phyloP scores from a whole-genome alignment of 768 basidiomycete genomes.

The Guyanaporus albipodus region DNA sequence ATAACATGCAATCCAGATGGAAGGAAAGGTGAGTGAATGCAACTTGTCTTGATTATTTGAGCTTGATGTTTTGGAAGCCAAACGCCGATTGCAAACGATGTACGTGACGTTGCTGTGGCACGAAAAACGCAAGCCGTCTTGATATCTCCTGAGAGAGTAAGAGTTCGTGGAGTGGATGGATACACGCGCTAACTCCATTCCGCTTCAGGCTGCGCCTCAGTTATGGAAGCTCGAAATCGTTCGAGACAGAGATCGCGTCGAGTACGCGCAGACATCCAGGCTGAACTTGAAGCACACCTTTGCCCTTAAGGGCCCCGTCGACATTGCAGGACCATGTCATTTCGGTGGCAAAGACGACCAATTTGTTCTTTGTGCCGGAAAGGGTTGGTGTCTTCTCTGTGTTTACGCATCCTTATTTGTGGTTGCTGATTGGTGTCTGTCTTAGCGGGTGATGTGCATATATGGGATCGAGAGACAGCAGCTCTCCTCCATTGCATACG shows the following conservation, averaged over 20 bases:
- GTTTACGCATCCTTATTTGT: background rate
- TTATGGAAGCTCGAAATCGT: slow-evolving; percentile 69
- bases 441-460: slow-evolving; percentile 75
- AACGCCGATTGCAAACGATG: slow-evolving; percentile 52
- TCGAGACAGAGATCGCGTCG: slow-evolving; percentile 45
- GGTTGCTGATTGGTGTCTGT: slow-evolving; percentile 1
- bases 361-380: slow-evolving; percentile 72
- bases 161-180: slow-evolving; percentile 9
- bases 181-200: slow-evolving; percentile 9
- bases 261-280: slow-evolving; percentile 29
- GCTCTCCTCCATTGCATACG: slow-evolving; percentile 67
- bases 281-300: slow-evolving; percentile 60
- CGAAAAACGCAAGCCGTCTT: slow-evolving; percentile 42
- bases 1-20: slow-evolving; percentile 42
- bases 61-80: slow-evolving; percentile 36
- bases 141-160: slow-evolving; percentile 34
- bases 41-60: background rate
- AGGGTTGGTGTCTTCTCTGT: slow-evolving; percentile 41
- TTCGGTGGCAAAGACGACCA: slow-evolving; percentile 80
- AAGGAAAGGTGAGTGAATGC: slow-evolving; percentile 40
- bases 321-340: slow-evolving; percentile 79
- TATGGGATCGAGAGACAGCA: slow-evolving; percentile 83
- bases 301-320: slow-evolving; percentile 60
- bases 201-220: slow-evolving; percentile 63
- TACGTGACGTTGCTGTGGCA: slow-evolving; percentile 49